A percentile compares a stretch with the other conserved stretches of the same genome.
Evolutionary conservation across 768 basidiomycete genomes (phyloP).

Genomic region (Macrolepiota albuminosa): DNA sequence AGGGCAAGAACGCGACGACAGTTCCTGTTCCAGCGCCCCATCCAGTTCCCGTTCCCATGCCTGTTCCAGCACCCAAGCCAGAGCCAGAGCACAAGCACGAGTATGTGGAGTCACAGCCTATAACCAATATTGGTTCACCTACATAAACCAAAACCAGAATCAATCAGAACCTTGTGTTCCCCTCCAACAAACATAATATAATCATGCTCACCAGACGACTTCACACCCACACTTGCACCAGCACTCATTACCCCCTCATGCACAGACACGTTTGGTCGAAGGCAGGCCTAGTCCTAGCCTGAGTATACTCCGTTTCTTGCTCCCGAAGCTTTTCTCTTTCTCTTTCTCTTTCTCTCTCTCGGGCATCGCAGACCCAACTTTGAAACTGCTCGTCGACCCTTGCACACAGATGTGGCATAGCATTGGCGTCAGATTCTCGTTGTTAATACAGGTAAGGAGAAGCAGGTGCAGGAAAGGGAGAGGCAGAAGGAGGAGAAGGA

Average conservation of each 20-base stretch:
- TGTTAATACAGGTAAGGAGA: no score
- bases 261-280: conserved; percentile 36
- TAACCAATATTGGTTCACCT: conserved; percentile 11
- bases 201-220: not conserved
- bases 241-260: not conserved
- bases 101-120: no score
- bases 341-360: no score
- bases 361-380: conserved; percentile 52
- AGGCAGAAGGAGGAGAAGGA: no score
- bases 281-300: conserved; percentile 64
- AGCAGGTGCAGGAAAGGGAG: no score
- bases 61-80: no score
- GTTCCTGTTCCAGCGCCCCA: no score
- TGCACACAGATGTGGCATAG: conserved; percentile 5
- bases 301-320: conserved; percentile 60
- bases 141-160: no score
- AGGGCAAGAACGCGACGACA: conserved; percentile 48
- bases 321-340: conserved; percentile 34
- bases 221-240: no score
- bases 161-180: no score
- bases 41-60: no score
- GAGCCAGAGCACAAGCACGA: no score
- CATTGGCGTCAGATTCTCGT: not conserved
- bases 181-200: not conserved
- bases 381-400: conserved; percentile 58